Evolutionary conservation across 2,329 filamentous ascomycete species (phyloP), one percentile per base, ranked within the genome.

Genomic region (Epichloe glyceriae): DNA sequence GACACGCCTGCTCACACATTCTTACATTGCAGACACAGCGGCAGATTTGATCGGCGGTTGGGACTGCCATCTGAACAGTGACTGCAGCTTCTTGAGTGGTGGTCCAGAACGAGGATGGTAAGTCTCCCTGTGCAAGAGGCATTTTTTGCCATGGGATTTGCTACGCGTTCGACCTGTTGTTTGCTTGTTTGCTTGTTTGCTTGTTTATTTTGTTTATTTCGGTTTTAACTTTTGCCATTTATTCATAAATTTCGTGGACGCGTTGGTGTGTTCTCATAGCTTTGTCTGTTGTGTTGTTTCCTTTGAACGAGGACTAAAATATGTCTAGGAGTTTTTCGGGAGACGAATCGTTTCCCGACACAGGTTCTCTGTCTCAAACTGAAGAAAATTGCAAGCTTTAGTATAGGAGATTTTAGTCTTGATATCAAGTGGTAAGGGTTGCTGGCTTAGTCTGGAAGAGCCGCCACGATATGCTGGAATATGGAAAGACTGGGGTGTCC

Each of bases 61-160:
- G 91, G 75, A 80, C 40, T 90, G 88, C 62, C 76, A 80, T 53
- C 64, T 79, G 49, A 91, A 95, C 69, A 88, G 88, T 15, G 88
- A 95, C 64, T 95, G 89, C 61, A 83, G 78, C 53, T 95, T 91
- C 67, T 71, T 97, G 57, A 80, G 74, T 50, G 76, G 78, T 50
- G 91, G 91, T 7, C 84, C 86, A 60, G 91, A 97, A 68, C 76
- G 90, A 70, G 89, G 89, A 63, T 97, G 91, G 89, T 93, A 61
- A 65, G 77, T 73, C 2, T 17, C 14, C 26, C 33, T 30, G 12
- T 47, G 19, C 19, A 10, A 14, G n/a, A 26, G 15, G n/a, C 38
- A 33, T 30, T 3, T 34, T 46, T 30, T 40, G 41, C 42, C 19
- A 37, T 34, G 30, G 20, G 12, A 3, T 20, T 22, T 14, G n/a